Evolutionary conservation across 2,329 filamentous ascomycete genomes (phyloP).

Genomic region (Aspergillus udagawae): DNA sequence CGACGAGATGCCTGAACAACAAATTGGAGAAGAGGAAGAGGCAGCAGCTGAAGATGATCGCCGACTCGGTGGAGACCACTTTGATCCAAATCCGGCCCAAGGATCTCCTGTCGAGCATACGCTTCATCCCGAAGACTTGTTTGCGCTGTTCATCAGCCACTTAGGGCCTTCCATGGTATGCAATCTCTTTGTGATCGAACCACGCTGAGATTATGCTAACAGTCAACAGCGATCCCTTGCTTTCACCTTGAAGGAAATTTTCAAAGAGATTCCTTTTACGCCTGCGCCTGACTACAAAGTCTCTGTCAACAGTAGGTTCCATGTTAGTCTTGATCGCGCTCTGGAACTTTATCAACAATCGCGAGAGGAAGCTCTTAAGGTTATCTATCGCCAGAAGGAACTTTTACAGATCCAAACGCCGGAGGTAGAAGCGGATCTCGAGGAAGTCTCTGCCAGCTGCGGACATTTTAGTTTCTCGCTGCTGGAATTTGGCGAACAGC

Average conservation of each 20-base stretch:
- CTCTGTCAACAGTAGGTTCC: slow-evolving; percentile 72
- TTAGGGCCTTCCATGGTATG: slow-evolving; percentile 81
- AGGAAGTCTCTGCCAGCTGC: slow-evolving; percentile 96
- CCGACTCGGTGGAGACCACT: neutral
- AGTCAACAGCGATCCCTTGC: slow-evolving; percentile 71
- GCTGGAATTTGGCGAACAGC: slow-evolving; percentile 85
- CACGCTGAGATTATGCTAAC: slow-evolving; percentile 3
- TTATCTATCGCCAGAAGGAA: slow-evolving; percentile 77
- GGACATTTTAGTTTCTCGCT: slow-evolving; percentile 94
- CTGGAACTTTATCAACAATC: slow-evolving; percentile 73
- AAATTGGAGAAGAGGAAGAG: slow-evolving; percentile 51
- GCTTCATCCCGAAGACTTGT: slow-evolving; percentile 70
- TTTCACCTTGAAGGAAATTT: slow-evolving; percentile 81
- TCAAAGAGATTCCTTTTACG: slow-evolving; percentile 82
- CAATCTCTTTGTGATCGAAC: neutral
- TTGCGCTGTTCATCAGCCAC: slow-evolving; percentile 81
- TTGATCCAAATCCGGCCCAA: slow-evolving; percentile 4
- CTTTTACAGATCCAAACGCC: slow-evolving; percentile 64
- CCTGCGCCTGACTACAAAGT: slow-evolving; percentile 64
- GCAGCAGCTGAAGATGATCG: slow-evolving; percentile 44
- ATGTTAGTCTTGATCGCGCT: slow-evolving; percentile 74
- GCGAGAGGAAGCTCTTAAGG: slow-evolving; percentile 68
- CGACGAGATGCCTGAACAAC: slow-evolving; percentile 59
- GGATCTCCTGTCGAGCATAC: slow-evolving; percentile 10
- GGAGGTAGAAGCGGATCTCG: slow-evolving; percentile 83